Base-by-base conservation (phyloP, 2,329 filamentous ascomycete species). In the Cytospora mali region DNA sequence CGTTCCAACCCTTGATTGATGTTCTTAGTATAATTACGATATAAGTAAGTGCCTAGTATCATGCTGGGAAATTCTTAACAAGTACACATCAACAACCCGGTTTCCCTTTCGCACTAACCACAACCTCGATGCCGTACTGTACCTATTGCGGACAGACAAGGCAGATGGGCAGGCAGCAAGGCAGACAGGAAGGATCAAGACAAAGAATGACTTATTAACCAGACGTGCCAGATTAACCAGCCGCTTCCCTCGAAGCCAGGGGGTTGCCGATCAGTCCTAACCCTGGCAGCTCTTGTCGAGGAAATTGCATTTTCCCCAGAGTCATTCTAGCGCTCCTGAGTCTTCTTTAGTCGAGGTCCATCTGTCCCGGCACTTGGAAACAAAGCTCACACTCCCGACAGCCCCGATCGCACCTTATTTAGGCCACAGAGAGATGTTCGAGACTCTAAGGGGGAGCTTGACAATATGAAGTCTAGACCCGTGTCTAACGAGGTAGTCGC, bases 231-330 rank as follows among this genome's bases (percentile, higher is more conserved):
- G n/a, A n/a, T n/a, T 9, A n/a, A 23, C 18, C 7, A n/a, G 39
- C 39, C 33, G 33, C 33, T 35, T n/a, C 13, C 33, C 10, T 35
- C 33, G 13, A 42, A 42, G 39, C n/a, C 42, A 46, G 42, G 42
- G 42, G 42, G n/a, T 42, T 46, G 42, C 42, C 42, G 31, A 55
- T 35, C 31, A 16, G 52, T 55, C 31, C 52, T 55, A 55, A 35
- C 29, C 29, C 23, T n/a, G n/a, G 31, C 52, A 23, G 18, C n/a
- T n/a, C n/a, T 46, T 39, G 1, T 21, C n/a, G 18, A 46, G n/a
- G n/a, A 23, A 23, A 46, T 46, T 46, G n/a, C 42, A n/a, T 23
- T 46, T n/a, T n/a, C 42, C 10, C 21, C 42, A 46, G 42, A 46
- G 42, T 46, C 42, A 46, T 46, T 46, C 42, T 46, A 46, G 42